phyloP scores from a whole-genome alignment of 2,329 filamentous ascomycete genomes.

The Chaetomium sp. region DNA sequence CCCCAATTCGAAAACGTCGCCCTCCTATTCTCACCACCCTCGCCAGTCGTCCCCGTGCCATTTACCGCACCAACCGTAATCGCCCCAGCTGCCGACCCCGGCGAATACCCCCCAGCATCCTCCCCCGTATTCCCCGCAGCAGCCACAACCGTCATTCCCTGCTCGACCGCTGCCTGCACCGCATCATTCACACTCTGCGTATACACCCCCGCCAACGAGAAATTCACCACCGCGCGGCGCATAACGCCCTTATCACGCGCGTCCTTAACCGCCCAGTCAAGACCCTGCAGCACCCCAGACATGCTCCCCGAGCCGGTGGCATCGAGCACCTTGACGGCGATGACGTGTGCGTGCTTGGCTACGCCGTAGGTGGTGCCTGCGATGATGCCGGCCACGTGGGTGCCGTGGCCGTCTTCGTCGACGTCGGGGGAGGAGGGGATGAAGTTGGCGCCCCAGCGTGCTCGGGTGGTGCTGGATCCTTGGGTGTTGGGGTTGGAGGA shows the following conservation, averaged over 20 bases:
- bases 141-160: constrained; percentile 35
- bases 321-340: constrained; percentile 29
- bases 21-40: constrained; percentile 22
- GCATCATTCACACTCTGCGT: constrained; percentile 33
- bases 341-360: constrained; percentile 26
- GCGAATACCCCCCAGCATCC: constrained; percentile 28
- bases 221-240: constrained; percentile 20
- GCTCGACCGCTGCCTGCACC: constrained; percentile 28
- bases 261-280: constrained; percentile 32
- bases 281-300: constrained; percentile 27
- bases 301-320: constrained; percentile 13
- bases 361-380: constrained; percentile 29
- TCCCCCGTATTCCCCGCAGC: constrained; percentile 36
- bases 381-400: constrained; percentile 30
- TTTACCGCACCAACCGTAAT: constrained; percentile 38
- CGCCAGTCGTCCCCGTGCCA: not conserved
- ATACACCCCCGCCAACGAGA: constrained; percentile 38
- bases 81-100: constrained; percentile 32
- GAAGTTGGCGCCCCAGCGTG: constrained; percentile 27
- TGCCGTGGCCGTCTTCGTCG: constrained; percentile 30
- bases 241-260: constrained; percentile 26
- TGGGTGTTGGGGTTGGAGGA: too few species aligned
- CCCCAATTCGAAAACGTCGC: constrained; percentile 43
- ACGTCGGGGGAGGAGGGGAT: constrained; percentile 14
- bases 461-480: constrained; percentile 18